Evolutionary conservation across 2,329 filamentous ascomycete genomes (phyloP), one percentile per base, ranked within the genome.

Genomic region (Periconia sp.): DNA sequence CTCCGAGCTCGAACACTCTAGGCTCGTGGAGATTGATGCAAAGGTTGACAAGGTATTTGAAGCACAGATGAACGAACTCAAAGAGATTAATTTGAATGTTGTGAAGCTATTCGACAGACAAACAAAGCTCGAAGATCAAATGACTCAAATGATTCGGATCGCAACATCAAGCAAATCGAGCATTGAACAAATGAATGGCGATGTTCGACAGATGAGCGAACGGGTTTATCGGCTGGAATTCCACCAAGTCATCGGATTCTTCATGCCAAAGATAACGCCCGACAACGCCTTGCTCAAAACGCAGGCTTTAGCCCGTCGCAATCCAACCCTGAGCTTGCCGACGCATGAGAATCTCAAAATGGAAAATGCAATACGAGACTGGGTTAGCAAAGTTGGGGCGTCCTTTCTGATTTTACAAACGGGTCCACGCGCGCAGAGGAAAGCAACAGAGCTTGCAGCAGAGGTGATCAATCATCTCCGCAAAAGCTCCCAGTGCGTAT

Each of bases 141-240:
- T 35, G 11, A 17, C 11, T 12, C 22, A 35, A 21, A 10, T 40
- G 8, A 23, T 40, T 23, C 31, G 31, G 12, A 18, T 36, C 13
- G 32, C 25, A 12, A 30, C 40, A 9, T 30, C 40, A 1, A 36
- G n/a, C 12, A 29, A 36, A 15, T 17, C 40, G 3, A 30, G 35
- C 9, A 28, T 24, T 16, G 19, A 42, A 15, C 31, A 12, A 11
- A 19, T 36, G 5, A 13, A 16, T 13, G n/a, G 33, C 23, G 40
- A 35, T 17, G n/a, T n/a, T n/a, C n/a, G n/a, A n/a, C n/a, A n/a
- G n/a, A n/a, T n/a, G n/a, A n/a, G n/a, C n/a, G n/a, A n/a, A n/a
- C n/a, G n/a, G n/a, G 32, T 36, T 15, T 44, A 29, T 29, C 41
- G 34, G 12, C 7, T 44, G n/a, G 41, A 44, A 18, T 44, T 44